A percentile compares a stretch with the other conserved stretches of the same genome.
phyloP scores from a whole-genome alignment of 2,329 filamentous ascomycete species.

The Aciculosporium take region DNA sequence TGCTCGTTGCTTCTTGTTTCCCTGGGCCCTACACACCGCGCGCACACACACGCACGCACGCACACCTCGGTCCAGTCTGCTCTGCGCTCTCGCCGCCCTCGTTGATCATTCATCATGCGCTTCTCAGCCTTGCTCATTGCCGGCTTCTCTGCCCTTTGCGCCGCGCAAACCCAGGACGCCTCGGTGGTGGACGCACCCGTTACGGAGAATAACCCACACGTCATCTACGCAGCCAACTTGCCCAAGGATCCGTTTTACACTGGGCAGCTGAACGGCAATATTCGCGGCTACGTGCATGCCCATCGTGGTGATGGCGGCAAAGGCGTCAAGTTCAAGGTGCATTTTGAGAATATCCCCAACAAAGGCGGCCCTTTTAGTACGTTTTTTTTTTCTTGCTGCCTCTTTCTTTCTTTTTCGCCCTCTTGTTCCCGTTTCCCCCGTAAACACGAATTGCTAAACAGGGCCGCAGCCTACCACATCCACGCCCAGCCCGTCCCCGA shows the following conservation, averaged over 20 bases:
- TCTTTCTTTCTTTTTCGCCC: not conserved
- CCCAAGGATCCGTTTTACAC: constrained; percentile 38
- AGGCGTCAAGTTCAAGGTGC: constrained; percentile 41
- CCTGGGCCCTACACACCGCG: too few species aligned
- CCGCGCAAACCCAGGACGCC: constrained; percentile 29
- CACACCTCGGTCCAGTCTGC: not conserved
- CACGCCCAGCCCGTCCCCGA: constrained; percentile 49
- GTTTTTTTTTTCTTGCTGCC: constrained; percentile 13
- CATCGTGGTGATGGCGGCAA: constrained; percentile 31
- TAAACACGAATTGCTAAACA: not conserved
- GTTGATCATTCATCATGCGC: constrained; percentile 1
- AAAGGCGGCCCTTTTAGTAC: constrained; percentile 45
- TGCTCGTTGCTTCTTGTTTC: too few species aligned
- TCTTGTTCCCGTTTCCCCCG: too few species aligned
- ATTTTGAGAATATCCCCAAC: constrained; percentile 44
- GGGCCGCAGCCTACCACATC: constrained; percentile 51
- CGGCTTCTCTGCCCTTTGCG: constrained; percentile 7
- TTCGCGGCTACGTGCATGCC: constrained; percentile 38
- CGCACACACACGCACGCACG: too few species aligned
- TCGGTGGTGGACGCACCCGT: constrained; percentile 34
- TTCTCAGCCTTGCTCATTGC: not conserved
- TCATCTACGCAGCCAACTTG: constrained; percentile 41
- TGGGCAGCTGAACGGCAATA: constrained; percentile 26
- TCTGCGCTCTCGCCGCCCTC: not conserved
- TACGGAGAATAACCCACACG: constrained; percentile 40